Evolutionary conservation across 2,329 filamentous ascomycete species (phyloP).

Genomic region (Pseudocercospora musae): DNA sequence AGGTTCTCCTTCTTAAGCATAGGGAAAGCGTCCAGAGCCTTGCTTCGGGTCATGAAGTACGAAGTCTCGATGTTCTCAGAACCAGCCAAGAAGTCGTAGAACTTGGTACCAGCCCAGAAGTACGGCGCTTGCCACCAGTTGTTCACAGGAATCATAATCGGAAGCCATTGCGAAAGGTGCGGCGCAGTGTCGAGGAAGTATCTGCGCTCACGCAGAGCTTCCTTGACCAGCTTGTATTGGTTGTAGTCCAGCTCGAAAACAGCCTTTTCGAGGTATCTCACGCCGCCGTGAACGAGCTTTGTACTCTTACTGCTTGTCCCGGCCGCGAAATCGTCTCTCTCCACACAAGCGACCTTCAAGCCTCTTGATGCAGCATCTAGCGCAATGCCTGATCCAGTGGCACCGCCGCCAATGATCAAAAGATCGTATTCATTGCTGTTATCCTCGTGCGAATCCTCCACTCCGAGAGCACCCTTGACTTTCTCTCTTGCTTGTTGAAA

Average conservation of each 20-base stretch:
- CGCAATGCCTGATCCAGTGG: conserved; percentile 76
- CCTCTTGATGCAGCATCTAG: conserved; percentile 77
- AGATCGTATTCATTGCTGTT: conserved; percentile 63
- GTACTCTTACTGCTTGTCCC: conserved; percentile 85
- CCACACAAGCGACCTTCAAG: conserved; percentile 74
- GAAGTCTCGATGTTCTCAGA: conserved; percentile 85
- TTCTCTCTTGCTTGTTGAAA: conserved; percentile 46
- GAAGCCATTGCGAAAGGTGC: conserved; percentile 75
- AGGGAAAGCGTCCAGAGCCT: conserved; percentile 81
- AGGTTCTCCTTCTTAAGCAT: conserved; percentile 80
- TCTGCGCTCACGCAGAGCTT: conserved; percentile 76
- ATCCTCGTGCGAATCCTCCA: conserved; percentile 27
- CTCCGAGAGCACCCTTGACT: conserved; percentile 37
- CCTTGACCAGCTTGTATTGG: conserved; percentile 73
- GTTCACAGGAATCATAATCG: conserved; percentile 78
- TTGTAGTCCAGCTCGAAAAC: conserved; percentile 82
- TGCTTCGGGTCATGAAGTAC: conserved; percentile 82
- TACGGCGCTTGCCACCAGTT: conserved; percentile 82
- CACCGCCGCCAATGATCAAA: conserved; percentile 74
- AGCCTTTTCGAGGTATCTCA: conserved; percentile 81
- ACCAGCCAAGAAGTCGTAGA: conserved; percentile 80
- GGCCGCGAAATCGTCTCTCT: conserved; percentile 77
- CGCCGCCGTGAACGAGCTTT: conserved; percentile 80
- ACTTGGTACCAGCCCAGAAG: conserved; percentile 74
- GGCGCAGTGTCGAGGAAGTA: conserved; percentile 81